phyloP scores from a whole-genome alignment of 2,329 filamentous ascomycete species.

The Hansfordia pulvinata region DNA sequence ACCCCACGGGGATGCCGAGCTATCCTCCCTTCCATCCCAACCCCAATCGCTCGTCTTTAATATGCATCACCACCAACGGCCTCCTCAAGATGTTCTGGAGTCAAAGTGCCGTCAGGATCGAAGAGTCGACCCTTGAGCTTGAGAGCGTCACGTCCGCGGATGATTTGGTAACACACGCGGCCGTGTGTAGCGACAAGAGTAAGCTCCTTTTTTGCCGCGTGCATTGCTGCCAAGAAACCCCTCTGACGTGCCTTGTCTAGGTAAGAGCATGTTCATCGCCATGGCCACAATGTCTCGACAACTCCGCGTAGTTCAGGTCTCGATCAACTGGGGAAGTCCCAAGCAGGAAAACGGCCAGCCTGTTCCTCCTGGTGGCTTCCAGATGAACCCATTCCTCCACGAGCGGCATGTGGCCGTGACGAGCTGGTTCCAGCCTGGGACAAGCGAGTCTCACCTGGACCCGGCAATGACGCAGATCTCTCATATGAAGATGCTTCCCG shows the following conservation, averaged over 20 bases:
- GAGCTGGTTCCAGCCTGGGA: slow-evolving; percentile 39
- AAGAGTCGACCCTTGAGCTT: slow-evolving; percentile 60
- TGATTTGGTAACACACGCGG: slow-evolving; percentile 68
- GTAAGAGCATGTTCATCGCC: slow-evolving; percentile 44
- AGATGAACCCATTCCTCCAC: slow-evolving; percentile 36
- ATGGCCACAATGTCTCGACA: slow-evolving; percentile 58
- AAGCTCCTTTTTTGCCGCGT: slow-evolving; percentile 12
- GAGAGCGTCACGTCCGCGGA: slow-evolving; percentile 60
- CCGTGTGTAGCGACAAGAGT: slow-evolving; percentile 65
- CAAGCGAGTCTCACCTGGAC: slow-evolving; percentile 27
- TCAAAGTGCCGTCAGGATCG: slow-evolving; percentile 58
- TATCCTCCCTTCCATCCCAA: slow-evolving; percentile 63
- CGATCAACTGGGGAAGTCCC: slow-evolving; percentile 58
- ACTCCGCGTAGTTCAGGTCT: slow-evolving; percentile 59
- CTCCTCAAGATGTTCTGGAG: slow-evolving; percentile 65
- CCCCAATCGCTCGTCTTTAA: slow-evolving; percentile 55
- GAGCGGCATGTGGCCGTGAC: slow-evolving; percentile 43
- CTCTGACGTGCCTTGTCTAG: slow-evolving; percentile 5
- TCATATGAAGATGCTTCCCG: slow-evolving; percentile 60
- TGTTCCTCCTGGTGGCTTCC: slow-evolving; percentile 27
- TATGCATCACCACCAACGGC: slow-evolving; percentile 65
- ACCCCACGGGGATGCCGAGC: slow-evolving; percentile 49
- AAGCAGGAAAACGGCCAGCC: slow-evolving; percentile 39
- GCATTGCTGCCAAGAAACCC: slow-evolving; percentile 4
- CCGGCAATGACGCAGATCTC: slow-evolving; percentile 51